Percentiles rank a stretch among this genome's conserved stretches.
phyloP scores from a whole-genome alignment of 208 protist species.

The Crithidia sp. region DNA sequence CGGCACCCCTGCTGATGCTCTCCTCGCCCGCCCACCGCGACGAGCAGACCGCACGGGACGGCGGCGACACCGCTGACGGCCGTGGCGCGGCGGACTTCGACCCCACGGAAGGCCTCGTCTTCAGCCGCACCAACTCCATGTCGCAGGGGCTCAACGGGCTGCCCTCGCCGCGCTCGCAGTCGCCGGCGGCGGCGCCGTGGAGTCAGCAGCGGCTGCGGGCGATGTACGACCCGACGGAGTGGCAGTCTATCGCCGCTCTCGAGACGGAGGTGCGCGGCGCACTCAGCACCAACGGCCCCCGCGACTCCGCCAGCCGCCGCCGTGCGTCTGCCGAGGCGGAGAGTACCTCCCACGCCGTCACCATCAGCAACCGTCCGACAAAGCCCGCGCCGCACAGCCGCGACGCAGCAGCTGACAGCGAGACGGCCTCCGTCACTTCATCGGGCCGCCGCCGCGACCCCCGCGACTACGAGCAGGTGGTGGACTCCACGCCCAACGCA shows the following conservation, averaged over 20 bases:
- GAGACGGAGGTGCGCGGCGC: slow-evolving; percentile 65
- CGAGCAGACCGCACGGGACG: slow-evolving; percentile 27
- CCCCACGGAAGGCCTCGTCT: slow-evolving; percentile 32
- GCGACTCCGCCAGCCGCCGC: slow-evolving; percentile 30
- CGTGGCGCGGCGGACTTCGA: background rate
- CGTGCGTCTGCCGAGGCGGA: slow-evolving; percentile 7
- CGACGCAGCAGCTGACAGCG: background rate
- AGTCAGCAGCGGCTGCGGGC: slow-evolving; percentile 46
- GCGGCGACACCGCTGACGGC: background rate
- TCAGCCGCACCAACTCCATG: slow-evolving; percentile 32
- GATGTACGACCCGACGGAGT: slow-evolving; percentile 63
- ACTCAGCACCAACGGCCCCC: slow-evolving; percentile 37
- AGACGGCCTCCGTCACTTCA: slow-evolving; percentile 11
- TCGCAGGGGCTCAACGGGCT: slow-evolving; percentile 18
- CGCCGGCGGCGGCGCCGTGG: slow-evolving; percentile 27
- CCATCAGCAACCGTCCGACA: slow-evolving; percentile 12
- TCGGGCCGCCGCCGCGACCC: slow-evolving; percentile 25
- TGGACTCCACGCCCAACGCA: slow-evolving; percentile 17
- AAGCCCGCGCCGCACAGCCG: background rate
- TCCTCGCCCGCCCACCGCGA: slow-evolving; percentile 35
- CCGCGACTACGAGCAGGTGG: slow-evolving; percentile 28
- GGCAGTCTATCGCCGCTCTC: slow-evolving; percentile 55
- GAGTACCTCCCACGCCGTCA: slow-evolving; percentile 9
- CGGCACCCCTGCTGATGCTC: slow-evolving; percentile 44
- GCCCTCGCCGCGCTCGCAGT: slow-evolving; percentile 37